phyloP scores from a whole-genome alignment of 164 flowering plant genomes.

The Saururus chinensis region DNA sequence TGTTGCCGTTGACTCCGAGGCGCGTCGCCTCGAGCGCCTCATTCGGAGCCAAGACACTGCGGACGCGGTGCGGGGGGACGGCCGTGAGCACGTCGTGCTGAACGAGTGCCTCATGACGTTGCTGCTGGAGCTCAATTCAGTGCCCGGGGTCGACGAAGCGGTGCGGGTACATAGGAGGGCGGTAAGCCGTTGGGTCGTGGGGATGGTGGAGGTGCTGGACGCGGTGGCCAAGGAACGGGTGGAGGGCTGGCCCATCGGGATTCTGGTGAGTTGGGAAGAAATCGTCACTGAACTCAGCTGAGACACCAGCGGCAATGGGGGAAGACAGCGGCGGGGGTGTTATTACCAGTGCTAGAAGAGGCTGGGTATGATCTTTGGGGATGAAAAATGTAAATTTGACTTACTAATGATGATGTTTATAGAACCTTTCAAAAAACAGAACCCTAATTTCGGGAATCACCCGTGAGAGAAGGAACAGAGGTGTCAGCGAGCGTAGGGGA shows the following conservation, averaged over 20 bases:
- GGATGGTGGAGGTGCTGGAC: constrained; percentile 76
- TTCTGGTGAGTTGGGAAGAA: constrained; percentile 47
- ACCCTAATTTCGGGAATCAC: too few species aligned
- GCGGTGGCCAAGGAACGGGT: constrained; percentile 27
- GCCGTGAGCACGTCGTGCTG: constrained; percentile 44
- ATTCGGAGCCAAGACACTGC: constrained; percentile 84
- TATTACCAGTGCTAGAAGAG: neutral
- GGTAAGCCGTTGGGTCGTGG: constrained; percentile 78
- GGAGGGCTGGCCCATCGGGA: constrained; percentile 16
- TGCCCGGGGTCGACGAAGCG: constrained; percentile 53
- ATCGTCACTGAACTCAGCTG: constrained; percentile 33
- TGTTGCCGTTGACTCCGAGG: constrained; percentile 40
- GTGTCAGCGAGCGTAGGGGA: too few species aligned
- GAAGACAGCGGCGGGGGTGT: neutral
- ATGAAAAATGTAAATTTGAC: neutral
- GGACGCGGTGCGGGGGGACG: constrained; percentile 51
- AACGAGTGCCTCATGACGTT: constrained; percentile 74
- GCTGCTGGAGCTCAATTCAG: constrained; percentile 62
- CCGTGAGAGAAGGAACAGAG: too few species aligned
- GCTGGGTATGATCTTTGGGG: neutral
- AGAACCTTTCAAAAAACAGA: too few species aligned
- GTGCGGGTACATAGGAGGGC: constrained; percentile 66
- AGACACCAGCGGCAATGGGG: neutral
- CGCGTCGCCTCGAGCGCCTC: constrained; percentile 30
- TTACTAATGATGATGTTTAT: neutral